These are phyloP conservation scores for Penicillium nucicola DNA, from an alignment of 495 filamentous ascomycete genomes.

Conservation along the genomic window DNA sequence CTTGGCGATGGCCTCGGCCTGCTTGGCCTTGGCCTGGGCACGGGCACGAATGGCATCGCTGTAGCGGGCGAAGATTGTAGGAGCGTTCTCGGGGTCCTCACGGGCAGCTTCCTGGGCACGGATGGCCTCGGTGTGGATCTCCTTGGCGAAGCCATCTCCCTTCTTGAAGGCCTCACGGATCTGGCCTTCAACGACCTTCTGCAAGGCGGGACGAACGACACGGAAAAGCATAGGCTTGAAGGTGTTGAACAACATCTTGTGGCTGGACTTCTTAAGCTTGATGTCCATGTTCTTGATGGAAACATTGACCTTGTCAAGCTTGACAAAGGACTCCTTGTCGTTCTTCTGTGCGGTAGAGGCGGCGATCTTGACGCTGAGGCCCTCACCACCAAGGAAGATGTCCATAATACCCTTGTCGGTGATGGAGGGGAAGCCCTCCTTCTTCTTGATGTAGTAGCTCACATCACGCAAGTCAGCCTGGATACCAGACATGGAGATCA, in stretches of 20 bases:
- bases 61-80: constrained; percentile 87
- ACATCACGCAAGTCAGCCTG: constrained; percentile 70
- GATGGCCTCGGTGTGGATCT: constrained; percentile 80
- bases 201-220: constrained; percentile 75
- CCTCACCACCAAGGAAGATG: constrained; percentile 81
- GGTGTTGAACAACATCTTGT: constrained; percentile 84
- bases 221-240: constrained; percentile 88
- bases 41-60: constrained; percentile 70
- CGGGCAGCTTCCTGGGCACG: constrained; percentile 63
- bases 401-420: constrained; percentile 88
- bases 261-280: constrained; percentile 89
- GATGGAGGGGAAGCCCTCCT: constrained; percentile 90
- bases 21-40: constrained; percentile 67
- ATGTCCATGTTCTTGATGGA: constrained; percentile 82
- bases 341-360: constrained; percentile 75
- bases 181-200: constrained; percentile 84
- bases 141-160: constrained; percentile 65
- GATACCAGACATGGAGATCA: constrained; percentile 82
- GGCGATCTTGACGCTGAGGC: constrained; percentile 89
- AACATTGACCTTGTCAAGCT: constrained; percentile 84
- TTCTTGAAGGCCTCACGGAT: constrained; percentile 74
- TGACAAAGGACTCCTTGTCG: constrained; percentile 83
- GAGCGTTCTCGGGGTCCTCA: constrained; percentile 69
- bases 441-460: constrained; percentile 92
- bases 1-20: constrained; percentile 55